These are phyloP conservation scores for Stachybotrys echinatus DNA, from an alignment of 2,329 filamentous ascomycete genomes.

Conservation along the genomic window DNA sequence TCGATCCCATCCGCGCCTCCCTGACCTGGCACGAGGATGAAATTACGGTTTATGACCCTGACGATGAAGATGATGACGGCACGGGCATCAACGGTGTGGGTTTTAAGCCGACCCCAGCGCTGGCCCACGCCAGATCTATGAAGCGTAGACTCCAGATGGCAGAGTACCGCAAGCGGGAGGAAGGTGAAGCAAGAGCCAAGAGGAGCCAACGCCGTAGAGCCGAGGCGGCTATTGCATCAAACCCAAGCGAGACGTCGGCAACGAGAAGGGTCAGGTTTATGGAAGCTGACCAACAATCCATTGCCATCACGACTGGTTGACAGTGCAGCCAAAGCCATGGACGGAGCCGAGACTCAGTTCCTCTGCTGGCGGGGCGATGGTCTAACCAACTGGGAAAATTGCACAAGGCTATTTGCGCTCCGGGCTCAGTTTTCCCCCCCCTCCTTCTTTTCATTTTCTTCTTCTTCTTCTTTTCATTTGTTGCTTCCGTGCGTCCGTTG, in stretches of 20 bases:
- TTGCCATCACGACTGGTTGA: conserved; percentile 25
- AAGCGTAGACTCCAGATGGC: conserved; percentile 56
- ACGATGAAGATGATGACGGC: conserved; percentile 62
- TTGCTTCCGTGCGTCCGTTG: too few species aligned
- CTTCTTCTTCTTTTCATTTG: too few species aligned
- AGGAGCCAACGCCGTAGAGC: conserved; percentile 44
- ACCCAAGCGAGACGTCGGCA: conserved; percentile 19
- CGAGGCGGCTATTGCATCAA: conserved; percentile 17
- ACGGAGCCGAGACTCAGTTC: neutral
- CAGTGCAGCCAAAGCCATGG: neutral
- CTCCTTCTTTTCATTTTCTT: too few species aligned
- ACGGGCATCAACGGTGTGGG: conserved; percentile 64
- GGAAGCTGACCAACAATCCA: conserved; percentile 28
- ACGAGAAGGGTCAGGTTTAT: conserved; percentile 34
- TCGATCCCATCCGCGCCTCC: conserved; percentile 51
- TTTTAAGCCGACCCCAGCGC: conserved; percentile 58
- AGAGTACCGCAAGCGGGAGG: conserved; percentile 57
- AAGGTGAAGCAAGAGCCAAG: conserved; percentile 52
- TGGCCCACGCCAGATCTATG: conserved; percentile 51
- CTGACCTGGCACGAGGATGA: conserved; percentile 65
- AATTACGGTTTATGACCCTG: conserved; percentile 60
- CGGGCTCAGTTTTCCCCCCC: too few species aligned
- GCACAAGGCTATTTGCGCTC: too few species aligned
- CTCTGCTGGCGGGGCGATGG: neutral
- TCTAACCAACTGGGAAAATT: neutral